Conservation (phyloP, 768 basidiomycete genomes). For the Zangia roseola region DNA sequence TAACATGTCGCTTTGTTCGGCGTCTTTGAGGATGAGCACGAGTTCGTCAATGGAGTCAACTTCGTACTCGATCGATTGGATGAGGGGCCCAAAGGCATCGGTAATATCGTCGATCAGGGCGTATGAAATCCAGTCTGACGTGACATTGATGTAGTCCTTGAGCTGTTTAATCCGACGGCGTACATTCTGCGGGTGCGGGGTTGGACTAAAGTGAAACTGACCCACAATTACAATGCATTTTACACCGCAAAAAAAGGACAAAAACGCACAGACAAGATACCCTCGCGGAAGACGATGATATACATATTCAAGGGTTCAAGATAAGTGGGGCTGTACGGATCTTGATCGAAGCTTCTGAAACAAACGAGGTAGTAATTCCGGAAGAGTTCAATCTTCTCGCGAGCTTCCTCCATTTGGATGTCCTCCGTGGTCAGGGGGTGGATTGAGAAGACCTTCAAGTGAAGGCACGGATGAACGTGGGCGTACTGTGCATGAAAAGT, state of each 20-base stretch:
- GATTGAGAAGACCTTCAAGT: conserved; percentile 89
- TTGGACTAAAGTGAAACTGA: conserved; percentile 96
- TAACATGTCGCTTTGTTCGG: conserved; percentile 91
- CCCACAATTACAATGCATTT: neutral
- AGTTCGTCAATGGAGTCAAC: conserved; percentile 99
- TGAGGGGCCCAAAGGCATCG: conserved; percentile 97
- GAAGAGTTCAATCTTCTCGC: conserved; percentile 99
- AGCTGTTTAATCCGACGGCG: conserved; percentile 97
- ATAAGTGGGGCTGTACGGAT: conserved; percentile 94
- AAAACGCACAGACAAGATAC: conserved; percentile 80
- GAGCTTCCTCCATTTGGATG: conserved; percentile 98
- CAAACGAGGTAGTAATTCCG: conserved; percentile 98
- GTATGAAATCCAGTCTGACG: conserved; percentile 99
- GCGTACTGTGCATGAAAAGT: neutral
- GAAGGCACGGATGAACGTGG: conserved; percentile 7
- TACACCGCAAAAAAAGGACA: neutral
- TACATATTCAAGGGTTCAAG: conserved; percentile 99
- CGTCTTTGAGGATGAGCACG: conserved; percentile 83
- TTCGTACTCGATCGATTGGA: conserved; percentile 98
- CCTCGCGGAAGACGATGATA: conserved; percentile 97
- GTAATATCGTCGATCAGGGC: conserved; percentile 99
- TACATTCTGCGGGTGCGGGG: conserved; percentile 97
- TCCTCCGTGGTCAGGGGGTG: conserved; percentile 99
- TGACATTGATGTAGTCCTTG: conserved; percentile 98
- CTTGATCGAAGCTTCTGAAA: conserved; percentile 99